phyloP scores from a whole-genome alignment of 2,329 filamentous ascomycete species.

The Nigrograna mackinnonii region DNA sequence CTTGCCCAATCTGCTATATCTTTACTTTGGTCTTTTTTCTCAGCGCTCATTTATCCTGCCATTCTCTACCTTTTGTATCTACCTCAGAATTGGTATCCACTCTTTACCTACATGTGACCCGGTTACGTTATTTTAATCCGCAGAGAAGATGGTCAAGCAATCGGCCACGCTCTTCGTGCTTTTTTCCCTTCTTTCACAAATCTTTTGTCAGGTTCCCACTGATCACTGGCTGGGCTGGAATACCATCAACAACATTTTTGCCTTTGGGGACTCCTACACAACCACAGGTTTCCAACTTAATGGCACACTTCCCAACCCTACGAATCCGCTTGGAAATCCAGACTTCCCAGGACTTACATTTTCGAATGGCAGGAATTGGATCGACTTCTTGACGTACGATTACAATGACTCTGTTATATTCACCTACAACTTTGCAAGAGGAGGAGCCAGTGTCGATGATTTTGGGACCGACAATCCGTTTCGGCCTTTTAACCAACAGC shows the following conservation, averaged over 20 bases:
- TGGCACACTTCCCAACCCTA: constrained; percentile 53
- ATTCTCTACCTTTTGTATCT: no score
- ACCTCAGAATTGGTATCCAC: no score
- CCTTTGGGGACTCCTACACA: constrained; percentile 60
- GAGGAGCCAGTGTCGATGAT: constrained; percentile 46
- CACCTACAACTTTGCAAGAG: constrained; percentile 58
- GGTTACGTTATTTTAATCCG: no score
- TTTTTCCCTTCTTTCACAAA: no score
- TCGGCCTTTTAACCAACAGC: not conserved
- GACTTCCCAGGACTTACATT: constrained; percentile 45
- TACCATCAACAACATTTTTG: not conserved
- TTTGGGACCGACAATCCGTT: not conserved
- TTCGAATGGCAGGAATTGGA: constrained; percentile 57
- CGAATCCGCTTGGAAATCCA: constrained; percentile 66
- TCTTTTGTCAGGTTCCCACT: no score
- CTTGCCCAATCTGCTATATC: no score
- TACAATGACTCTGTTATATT: constrained; percentile 47
- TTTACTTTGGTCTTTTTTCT: no score
- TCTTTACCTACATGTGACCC: no score
- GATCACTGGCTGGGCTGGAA: not conserved
- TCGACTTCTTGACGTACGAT: constrained; percentile 48
- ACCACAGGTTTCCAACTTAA: constrained; percentile 62
- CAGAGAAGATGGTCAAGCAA: no score
- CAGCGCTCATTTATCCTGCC: no score
- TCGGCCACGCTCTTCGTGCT: no score